A percentile compares a stretch with the other conserved stretches of the same genome.
These are phyloP conservation scores for Neopestalotiopsis clavispora DNA, from an alignment of 2,329 filamentous ascomycete genomes.

Conservation along the genomic window DNA sequence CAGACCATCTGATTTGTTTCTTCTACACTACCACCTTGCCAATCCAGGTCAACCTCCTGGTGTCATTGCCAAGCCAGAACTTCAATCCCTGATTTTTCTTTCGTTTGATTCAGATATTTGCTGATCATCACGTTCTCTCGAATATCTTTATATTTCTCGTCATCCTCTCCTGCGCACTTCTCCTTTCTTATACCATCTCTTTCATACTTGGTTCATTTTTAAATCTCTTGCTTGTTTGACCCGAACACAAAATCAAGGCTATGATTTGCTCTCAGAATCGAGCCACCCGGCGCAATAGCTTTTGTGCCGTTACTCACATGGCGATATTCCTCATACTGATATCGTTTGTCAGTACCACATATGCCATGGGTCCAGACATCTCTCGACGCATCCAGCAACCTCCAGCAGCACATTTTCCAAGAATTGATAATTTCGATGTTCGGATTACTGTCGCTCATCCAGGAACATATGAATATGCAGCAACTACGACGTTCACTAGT, in stretches of 20 bases:
- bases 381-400: not conserved
- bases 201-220: too few species aligned
- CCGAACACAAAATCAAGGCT: too few species aligned
- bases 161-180: not conserved
- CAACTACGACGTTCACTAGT: not conserved
- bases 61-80: not conserved
- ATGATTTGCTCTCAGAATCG: too few species aligned
- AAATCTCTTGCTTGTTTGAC: too few species aligned
- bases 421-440: not conserved
- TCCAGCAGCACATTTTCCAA: not conserved
- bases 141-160: too few species aligned
- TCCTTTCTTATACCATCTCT: too few species aligned
- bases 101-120: too few species aligned
- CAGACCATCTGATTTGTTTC: not conserved
- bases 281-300: too few species aligned
- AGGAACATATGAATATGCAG: not conserved
- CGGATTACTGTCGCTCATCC: not conserved
- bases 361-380: not conserved
- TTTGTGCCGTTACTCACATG: too few species aligned
- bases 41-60: not conserved
- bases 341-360: not conserved
- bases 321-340: not conserved
- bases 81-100: not conserved
- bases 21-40: not conserved
- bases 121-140: not conserved